A percentile compares a stretch with the other conserved stretches of the same genome.
Evolutionary conservation across 495 filamentous ascomycete genomes (phyloP).

Genomic region (Hyaloscypha finlandica): DNA sequence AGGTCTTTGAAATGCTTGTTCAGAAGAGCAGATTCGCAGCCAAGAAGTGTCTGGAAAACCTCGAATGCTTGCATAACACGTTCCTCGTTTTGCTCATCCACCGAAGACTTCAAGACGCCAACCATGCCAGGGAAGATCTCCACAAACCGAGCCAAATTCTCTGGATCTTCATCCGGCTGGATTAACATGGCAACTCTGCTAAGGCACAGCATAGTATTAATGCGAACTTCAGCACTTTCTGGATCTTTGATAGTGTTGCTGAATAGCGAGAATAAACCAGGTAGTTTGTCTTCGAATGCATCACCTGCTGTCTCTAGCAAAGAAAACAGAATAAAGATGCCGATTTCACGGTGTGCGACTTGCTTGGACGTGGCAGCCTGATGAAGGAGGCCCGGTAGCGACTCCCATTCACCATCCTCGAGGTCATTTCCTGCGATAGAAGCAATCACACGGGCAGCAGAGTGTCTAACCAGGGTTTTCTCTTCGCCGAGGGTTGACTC

Average conservation of each 20-base stretch:
- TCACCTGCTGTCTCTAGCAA: conserved; percentile 84
- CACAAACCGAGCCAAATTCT: conserved; percentile 72
- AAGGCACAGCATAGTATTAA: conserved; percentile 93
- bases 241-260: conserved; percentile 84
- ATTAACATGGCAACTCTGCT: conserved; percentile 86
- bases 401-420: conserved; percentile 81
- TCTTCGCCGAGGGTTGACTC: conserved; percentile 78
- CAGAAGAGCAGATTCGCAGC: conserved; percentile 83
- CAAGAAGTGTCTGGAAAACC: conserved; percentile 94
- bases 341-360: conserved; percentile 82
- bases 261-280: conserved; percentile 81
- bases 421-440: conserved; percentile 85
- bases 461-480: conserved; percentile 74
- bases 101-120: conserved; percentile 77
- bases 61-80: conserved; percentile 88
- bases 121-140: conserved; percentile 86
- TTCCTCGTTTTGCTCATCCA: conserved; percentile 80
- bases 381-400: conserved; percentile 73
- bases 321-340: conserved; percentile 89
- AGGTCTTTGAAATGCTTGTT: conserved; percentile 87
- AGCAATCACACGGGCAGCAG: conserved; percentile 83
- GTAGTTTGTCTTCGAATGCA: conserved; percentile 72
- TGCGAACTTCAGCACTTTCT: conserved; percentile 85
- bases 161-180: conserved; percentile 77
- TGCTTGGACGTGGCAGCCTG: conserved; percentile 70